A percentile compares a stretch with the other conserved stretches of the same genome.
phyloP scores from a whole-genome alignment of 495 filamentous ascomycete species.

The Aspergillus funiculosus region DNA sequence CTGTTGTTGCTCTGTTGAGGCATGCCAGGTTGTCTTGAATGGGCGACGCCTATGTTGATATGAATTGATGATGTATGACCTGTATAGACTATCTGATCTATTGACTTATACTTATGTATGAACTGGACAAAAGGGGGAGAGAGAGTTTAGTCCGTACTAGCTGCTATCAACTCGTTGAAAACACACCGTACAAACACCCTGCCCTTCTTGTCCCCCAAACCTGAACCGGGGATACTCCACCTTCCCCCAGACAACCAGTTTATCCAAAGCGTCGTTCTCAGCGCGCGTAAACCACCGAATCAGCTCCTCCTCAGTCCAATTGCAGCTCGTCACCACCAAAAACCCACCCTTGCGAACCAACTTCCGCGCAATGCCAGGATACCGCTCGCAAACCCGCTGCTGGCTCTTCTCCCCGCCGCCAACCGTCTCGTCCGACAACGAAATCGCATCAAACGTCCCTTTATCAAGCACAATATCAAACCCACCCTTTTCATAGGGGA shows the following conservation, averaged over 20 bases:
- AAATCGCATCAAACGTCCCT: constrained; percentile 93
- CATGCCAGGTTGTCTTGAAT: too few relatives aligned
- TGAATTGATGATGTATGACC: too few relatives aligned
- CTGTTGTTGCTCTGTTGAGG: constrained; percentile 62
- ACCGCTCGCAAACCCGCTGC: constrained; percentile 62
- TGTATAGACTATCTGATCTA: too few relatives aligned
- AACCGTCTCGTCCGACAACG: constrained; percentile 58
- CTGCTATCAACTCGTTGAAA: constrained; percentile 54
- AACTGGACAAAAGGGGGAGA: background rate
- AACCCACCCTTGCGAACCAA: constrained; percentile 65
- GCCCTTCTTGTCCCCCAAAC: constrained; percentile 81
- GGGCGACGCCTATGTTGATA: too few relatives aligned
- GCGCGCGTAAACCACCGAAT: constrained; percentile 59
- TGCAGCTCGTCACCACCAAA: constrained; percentile 87
- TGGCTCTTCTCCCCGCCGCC: constrained; percentile 31
- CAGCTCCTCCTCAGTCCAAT: constrained; percentile 93
- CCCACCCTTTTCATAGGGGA: constrained; percentile 34
- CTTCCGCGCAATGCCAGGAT: constrained; percentile 56
- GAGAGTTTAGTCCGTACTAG: background rate
- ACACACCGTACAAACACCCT: constrained; percentile 77
- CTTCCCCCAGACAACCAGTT: constrained; percentile 52
- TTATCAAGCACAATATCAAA: constrained; percentile 94
- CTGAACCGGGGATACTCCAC: constrained; percentile 78
- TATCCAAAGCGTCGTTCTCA: constrained; percentile 15
- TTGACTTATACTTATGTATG: background rate